Percentiles rank a stretch among this genome's conserved stretches.
Conservation (phyloP, 2,329 filamentous ascomycete species). For the Thermothelomyces thermophilus region DNA sequence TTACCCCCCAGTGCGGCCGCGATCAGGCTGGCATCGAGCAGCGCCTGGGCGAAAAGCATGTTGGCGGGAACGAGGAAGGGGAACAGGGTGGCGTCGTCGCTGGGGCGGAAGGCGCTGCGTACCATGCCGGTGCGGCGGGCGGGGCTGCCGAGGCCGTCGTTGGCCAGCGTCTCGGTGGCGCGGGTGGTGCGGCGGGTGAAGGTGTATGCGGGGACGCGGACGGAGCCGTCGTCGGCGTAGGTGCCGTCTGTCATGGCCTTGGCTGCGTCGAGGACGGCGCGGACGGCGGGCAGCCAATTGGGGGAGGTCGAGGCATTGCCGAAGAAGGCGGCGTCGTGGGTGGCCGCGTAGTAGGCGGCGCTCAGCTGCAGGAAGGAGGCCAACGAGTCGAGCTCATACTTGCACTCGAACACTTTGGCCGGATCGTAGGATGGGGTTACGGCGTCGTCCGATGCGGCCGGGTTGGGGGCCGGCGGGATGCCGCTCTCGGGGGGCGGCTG, state of each 20-base stretch:
- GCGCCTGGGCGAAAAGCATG: constrained; percentile 68
- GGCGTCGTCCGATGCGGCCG: constrained; percentile 53
- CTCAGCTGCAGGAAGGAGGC: constrained; percentile 79
- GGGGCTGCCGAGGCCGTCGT: constrained; percentile 73
- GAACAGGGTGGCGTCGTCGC: constrained; percentile 78
- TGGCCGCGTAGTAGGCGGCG: constrained; percentile 71
- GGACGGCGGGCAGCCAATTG: constrained; percentile 65
- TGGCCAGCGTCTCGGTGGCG: constrained; percentile 73
- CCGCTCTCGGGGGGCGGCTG: constrained; percentile 75
- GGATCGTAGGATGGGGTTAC: constrained; percentile 60
- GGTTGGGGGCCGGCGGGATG: constrained; percentile 51
- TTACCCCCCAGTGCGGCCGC: constrained; percentile 34
- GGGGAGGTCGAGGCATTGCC: constrained; percentile 44
- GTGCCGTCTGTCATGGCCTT: constrained; percentile 67
- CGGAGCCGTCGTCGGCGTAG: constrained; percentile 53
- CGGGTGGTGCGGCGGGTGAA: constrained; percentile 68
- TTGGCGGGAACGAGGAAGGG: constrained; percentile 88
- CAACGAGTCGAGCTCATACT: constrained; percentile 89
- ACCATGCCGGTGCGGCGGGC: constrained; percentile 78
- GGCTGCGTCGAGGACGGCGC: constrained; percentile 62
- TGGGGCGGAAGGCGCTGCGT: constrained; percentile 81
- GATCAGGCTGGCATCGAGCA: constrained; percentile 43
- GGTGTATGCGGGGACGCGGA: constrained; percentile 60
- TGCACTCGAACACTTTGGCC: constrained; percentile 81
- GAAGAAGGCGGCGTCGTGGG: constrained; percentile 67